phyloP scores from a whole-genome alignment of 495 filamentous ascomycete genomes.

The Amphirosellinia nigrospora region DNA sequence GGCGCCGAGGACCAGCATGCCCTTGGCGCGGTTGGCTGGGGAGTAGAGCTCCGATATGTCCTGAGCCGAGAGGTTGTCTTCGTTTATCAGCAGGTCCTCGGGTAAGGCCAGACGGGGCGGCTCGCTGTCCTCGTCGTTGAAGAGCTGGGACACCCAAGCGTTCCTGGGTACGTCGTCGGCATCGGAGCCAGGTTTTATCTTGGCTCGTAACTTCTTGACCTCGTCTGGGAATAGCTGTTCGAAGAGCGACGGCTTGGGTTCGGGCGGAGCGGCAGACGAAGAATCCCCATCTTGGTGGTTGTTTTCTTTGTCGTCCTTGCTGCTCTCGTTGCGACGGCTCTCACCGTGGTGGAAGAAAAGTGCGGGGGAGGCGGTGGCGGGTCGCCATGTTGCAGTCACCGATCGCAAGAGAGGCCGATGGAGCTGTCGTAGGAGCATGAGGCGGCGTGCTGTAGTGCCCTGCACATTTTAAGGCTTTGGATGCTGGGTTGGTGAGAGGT shows the following conservation, averaged over 20 bases:
- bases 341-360: conserved; percentile 33
- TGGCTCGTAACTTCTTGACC: conserved; percentile 28
- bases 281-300: conserved; percentile 1
- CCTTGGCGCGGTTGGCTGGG: conserved; percentile 34
- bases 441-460: conserved; percentile 33
- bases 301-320: not conserved
- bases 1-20: conserved; percentile 56
- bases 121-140: conserved; percentile 16
- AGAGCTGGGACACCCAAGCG: conserved; percentile 24
- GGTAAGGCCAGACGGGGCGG: not conserved
- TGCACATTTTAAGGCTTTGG: conserved; percentile 34
- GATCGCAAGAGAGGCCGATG: conserved; percentile 44
- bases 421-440: conserved; percentile 49
- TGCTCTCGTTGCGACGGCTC: not conserved
- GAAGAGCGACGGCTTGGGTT: conserved; percentile 50
- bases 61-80: not conserved
- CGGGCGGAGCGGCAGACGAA: not conserved
- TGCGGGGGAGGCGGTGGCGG: conserved; percentile 28
- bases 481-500: not conserved
- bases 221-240: conserved; percentile 65
- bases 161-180: not conserved
- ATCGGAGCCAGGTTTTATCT: not conserved
- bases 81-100: not conserved
- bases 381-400: conserved; percentile 42
- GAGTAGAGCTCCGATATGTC: not conserved